Base-by-base conservation (phyloP, 2,329 filamentous ascomycete species). In the Beauveria bassiana region DNA sequence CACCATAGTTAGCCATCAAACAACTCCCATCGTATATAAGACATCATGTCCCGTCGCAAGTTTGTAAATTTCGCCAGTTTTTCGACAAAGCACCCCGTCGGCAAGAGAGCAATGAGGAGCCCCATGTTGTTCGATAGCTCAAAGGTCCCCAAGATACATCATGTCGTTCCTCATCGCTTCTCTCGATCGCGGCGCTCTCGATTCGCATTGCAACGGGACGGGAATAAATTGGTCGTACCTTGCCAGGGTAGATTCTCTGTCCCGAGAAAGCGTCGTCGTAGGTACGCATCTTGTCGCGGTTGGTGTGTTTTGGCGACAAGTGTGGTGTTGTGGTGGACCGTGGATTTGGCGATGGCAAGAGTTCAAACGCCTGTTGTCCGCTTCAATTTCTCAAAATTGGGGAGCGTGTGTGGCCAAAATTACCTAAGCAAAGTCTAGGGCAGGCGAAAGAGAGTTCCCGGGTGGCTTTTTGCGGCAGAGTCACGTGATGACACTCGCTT, bases 181-280 rank as follows among this genome's bases (percentile, higher is more conserved):
- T 60, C 50, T 53, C 40, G 49, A 47, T 61, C 59, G 50, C 59
- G 34, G 51, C 51, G 45, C 59, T 31, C 7, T 42, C 40, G 18
- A 20, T 49, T 61, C 59, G 51, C 43, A 42, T 61, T 47, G 59
- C 16, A n/a, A 43, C 28, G 42, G 59, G 43, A 40, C 18, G 28
- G 43, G 22, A 22, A 20, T 51, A 43, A 49, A 34, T 62, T 67
- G 67, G 67, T 67, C 81, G 78, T 83, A 86, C 83, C 83, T 86
- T 86, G 75, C 83, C 83, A 77, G 83, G 83, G 82, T 85, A 86
- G 70, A 86, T 86, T 79, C 80, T 84, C 81, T 81, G 79, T 75
- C 83, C 83, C 74, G 83, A 86, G 79, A 86, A 86, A 69, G 78
- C 75, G 76, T 86, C 83, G 78, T 86, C 83, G 83, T 86, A 86